phyloP scores from a whole-genome alignment of 2,329 filamentous ascomycete genomes.

The Elsinoe arachidis region DNA sequence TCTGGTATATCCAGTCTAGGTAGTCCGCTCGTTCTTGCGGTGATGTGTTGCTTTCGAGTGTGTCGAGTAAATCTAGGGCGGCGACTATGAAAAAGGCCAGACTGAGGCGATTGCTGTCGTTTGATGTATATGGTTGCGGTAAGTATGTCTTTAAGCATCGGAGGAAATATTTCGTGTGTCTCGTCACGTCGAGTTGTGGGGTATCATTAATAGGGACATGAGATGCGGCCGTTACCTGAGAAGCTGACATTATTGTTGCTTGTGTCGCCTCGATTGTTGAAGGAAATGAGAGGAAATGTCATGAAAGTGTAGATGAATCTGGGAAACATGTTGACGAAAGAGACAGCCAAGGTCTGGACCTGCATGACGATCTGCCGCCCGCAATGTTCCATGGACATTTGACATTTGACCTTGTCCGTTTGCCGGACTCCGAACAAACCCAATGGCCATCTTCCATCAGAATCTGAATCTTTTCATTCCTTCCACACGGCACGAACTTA shows the following conservation, averaged over 20 bases:
- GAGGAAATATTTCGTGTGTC: conserved; percentile 67
- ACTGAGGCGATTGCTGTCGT: conserved; percentile 83
- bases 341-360: neutral
- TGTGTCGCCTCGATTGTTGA: neutral
- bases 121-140: conserved; percentile 69
- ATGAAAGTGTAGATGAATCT: neutral
- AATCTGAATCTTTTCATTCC: neutral
- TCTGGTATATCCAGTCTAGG: conserved; percentile 71
- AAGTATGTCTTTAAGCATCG: conserved; percentile 76
- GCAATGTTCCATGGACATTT: no score
- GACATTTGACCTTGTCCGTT: neutral
- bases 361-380: neutral
- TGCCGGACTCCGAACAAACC: neutral
- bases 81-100: conserved; percentile 84
- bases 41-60: conserved; percentile 48
- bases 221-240: neutral
- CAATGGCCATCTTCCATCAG: neutral
- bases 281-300: neutral
- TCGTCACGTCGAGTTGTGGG: conserved; percentile 13
- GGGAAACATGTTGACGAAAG: conserved; percentile 8
- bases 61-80: conserved; percentile 70
- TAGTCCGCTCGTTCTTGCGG: conserved; percentile 47
- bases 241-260: neutral
- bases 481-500: no score
- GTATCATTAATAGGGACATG: neutral